Percentiles rank a stretch among this genome's conserved stretches.
Evolutionary conservation across 2,329 filamentous ascomycete species (phyloP).

Genomic region (Fusarium pseudoanthophilum): DNA sequence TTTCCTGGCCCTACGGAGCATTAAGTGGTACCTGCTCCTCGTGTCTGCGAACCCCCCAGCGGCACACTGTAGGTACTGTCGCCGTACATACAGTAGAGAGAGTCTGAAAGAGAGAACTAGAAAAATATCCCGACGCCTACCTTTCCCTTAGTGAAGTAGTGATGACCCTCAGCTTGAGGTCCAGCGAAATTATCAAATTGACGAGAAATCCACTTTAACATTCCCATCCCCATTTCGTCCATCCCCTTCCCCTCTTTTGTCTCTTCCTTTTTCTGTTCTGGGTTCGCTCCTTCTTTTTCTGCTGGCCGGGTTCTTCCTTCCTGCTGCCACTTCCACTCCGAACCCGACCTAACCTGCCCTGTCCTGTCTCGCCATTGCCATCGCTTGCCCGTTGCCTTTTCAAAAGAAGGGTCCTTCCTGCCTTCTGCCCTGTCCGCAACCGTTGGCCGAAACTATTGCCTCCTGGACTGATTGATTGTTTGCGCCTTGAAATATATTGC

Average conservation of each 20-base stretch:
- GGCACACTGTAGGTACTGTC: constrained; percentile 21
- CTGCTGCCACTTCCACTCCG: constrained; percentile 25
- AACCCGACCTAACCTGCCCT: constrained; percentile 17
- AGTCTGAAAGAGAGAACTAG: not conserved
- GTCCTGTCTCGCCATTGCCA: constrained; percentile 15
- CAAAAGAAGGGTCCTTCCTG: constrained; percentile 24
- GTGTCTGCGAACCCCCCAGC: not conserved
- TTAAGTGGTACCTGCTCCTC: constrained; percentile 21
- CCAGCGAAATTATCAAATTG: constrained; percentile 39
- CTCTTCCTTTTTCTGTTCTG: constrained; percentile 27
- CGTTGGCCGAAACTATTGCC: constrained; percentile 27
- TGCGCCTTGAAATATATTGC: constrained; percentile 36
- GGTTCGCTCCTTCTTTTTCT: constrained; percentile 28
- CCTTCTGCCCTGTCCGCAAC: constrained; percentile 28
- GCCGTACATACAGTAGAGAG: constrained; percentile 4
- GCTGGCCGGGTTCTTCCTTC: constrained; percentile 32
- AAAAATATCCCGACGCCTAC: not conserved
- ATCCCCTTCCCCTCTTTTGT: constrained; percentile 30
- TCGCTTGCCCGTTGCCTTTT: not conserved
- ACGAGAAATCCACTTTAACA: constrained; percentile 40
- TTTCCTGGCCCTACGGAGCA: constrained; percentile 17
- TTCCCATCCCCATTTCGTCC: constrained; percentile 35
- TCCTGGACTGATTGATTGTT: constrained; percentile 23
- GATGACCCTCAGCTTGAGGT: constrained; percentile 8
- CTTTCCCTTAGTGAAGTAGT: not conserved